Percentiles rank a stretch among this genome's conserved stretches.
Conservation (phyloP, 768 basidiomycete species). For the Sistotremastrum niveocremeum region DNA sequence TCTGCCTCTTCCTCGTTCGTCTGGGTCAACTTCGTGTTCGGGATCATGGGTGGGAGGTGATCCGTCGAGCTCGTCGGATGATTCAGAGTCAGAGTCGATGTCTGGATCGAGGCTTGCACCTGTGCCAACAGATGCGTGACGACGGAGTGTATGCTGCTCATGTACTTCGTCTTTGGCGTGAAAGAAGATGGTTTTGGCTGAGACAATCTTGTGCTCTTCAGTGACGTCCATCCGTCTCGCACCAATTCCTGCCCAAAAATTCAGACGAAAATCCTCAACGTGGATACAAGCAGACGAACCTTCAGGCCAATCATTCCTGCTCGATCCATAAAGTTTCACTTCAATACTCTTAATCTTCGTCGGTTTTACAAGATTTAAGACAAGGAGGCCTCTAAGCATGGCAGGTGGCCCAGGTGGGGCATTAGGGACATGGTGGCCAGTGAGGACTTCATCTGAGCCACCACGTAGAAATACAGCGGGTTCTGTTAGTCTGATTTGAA, state of each 20-base stretch:
- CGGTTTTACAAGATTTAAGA: conserved; percentile 54
- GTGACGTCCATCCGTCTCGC: conserved; percentile 59
- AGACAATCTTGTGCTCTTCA: conserved; percentile 67
- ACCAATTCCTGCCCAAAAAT: conserved; percentile 37
- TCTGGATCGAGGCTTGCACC: conserved; percentile 32
- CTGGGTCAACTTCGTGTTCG: conserved; percentile 11
- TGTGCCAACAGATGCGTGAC: conserved; percentile 35
- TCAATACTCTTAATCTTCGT: conserved; percentile 80
- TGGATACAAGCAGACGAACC: conserved; percentile 31
- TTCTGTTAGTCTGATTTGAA: conserved; percentile 54
- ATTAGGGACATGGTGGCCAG: conserved; percentile 20
- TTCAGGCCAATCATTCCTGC: conserved; percentile 72
- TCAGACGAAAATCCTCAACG: conserved; percentile 3
- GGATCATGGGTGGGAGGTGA: not conserved
- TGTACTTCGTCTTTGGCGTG: conserved; percentile 27
- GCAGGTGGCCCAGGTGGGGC: conserved; percentile 31
- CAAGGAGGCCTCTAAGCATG: conserved; percentile 51
- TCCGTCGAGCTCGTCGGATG: conserved; percentile 13
- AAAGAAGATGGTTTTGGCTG: conserved; percentile 61
- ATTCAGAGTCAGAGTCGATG: conserved; percentile 19
- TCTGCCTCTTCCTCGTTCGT: too few species aligned
- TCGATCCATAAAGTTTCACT: conserved; percentile 60
- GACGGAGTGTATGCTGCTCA: conserved; percentile 27
- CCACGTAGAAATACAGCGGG: conserved; percentile 57
- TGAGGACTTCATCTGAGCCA: conserved; percentile 16